Evolutionary conservation across 2,329 filamentous ascomycete genomes (phyloP).

Genomic region (Xylaria sp.): DNA sequence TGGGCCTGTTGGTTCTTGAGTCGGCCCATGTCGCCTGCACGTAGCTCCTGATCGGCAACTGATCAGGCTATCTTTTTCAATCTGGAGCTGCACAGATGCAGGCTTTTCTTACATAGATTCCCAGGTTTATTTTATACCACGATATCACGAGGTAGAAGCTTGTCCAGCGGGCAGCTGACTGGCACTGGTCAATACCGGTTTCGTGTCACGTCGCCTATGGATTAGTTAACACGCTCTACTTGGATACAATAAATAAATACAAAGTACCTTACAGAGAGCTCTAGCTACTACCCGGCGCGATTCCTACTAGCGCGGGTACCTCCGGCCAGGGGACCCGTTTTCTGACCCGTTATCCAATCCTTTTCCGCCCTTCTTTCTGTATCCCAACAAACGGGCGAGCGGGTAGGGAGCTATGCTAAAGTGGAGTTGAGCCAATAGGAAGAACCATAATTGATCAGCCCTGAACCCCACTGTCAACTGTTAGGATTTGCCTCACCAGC

Average conservation of each 20-base stretch:
- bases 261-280: not conserved
- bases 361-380: not conserved
- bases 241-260: not conserved
- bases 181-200: not conserved
- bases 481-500: conserved; percentile 21
- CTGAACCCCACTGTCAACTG: conserved; percentile 21
- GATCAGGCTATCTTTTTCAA: conserved; percentile 12
- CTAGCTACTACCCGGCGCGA: not conserved
- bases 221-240: too few species aligned
- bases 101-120: not conserved
- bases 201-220: too few species aligned
- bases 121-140: not conserved
- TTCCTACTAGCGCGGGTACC: not conserved
- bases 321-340: not conserved
- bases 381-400: conserved; percentile 34
- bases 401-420: not conserved
- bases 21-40: conserved; percentile 3
- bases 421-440: conserved; percentile 15
- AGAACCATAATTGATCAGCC: conserved; percentile 16
- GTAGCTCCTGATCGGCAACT: not conserved
- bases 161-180: not conserved
- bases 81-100: not conserved
- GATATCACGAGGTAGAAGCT: not conserved
- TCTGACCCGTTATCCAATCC: not conserved
- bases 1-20: not conserved